Evolutionary conservation across 108 stramenopile genomes (phyloP).

Genomic region (Nitzschia putrida): DNA sequence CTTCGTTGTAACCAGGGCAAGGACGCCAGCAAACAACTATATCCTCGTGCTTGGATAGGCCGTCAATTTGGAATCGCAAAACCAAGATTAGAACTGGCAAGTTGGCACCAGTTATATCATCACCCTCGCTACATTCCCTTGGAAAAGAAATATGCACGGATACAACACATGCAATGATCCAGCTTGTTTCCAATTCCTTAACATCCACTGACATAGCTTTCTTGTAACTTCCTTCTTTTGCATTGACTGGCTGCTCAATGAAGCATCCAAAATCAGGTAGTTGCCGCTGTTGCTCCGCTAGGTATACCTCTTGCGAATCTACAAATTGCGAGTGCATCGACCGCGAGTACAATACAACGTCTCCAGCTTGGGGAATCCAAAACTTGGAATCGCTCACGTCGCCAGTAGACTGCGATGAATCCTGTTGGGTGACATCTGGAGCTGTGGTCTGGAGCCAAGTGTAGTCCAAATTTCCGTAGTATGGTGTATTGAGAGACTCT

Average conservation of each 20-base stretch:
- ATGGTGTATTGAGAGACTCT: slow-evolving; percentile 24
- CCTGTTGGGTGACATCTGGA: slow-evolving; percentile 1
- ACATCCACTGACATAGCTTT: neutral
- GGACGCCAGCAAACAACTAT: slow-evolving; percentile 43
- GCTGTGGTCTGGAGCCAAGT: slow-evolving; percentile 29
- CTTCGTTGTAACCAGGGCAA: slow-evolving; percentile 3
- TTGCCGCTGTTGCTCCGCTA: slow-evolving; percentile 32
- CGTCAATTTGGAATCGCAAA: slow-evolving; percentile 25
- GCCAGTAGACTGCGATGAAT: neutral
- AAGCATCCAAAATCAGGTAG: slow-evolving; percentile 22
- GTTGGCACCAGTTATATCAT: slow-evolving; percentile 13
- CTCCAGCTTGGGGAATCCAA: slow-evolving; percentile 63
- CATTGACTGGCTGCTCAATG: neutral
- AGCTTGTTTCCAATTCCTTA: slow-evolving; percentile 3
- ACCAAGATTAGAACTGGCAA: slow-evolving; percentile 27
- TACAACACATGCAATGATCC: slow-evolving; percentile 27
- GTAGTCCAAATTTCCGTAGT: slow-evolving; percentile 20
- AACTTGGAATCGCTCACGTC: neutral
- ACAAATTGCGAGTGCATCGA: slow-evolving; percentile 43
- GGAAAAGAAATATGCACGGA: slow-evolving; percentile 28
- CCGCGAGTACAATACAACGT: slow-evolving; percentile 49
- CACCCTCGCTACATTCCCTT: slow-evolving; percentile 9
- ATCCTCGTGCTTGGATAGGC: slow-evolving; percentile 4
- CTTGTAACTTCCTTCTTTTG: neutral
- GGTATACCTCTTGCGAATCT: slow-evolving; percentile 28